Conservation (phyloP, 2,329 filamentous ascomycete species). For the Xylariaceae sp. region DNA sequence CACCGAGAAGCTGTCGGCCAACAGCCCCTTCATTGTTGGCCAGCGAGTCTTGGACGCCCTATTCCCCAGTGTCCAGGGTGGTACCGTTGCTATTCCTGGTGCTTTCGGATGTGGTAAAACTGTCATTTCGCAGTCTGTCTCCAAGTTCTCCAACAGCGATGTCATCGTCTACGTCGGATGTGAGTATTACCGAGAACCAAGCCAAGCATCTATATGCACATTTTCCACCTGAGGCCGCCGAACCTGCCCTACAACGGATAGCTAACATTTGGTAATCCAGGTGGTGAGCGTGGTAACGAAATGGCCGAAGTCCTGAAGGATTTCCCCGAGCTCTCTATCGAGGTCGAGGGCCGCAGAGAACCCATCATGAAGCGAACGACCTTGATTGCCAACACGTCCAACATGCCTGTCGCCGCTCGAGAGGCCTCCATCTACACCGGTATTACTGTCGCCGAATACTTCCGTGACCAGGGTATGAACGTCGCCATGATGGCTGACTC, state of each 20-base stretch:
- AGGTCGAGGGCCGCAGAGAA: constrained; percentile 89
- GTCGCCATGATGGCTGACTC: constrained; percentile 99
- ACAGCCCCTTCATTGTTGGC: constrained; percentile 89
- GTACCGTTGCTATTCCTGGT: constrained; percentile 95
- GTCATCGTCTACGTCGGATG: constrained; percentile 96
- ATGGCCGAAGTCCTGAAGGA: constrained; percentile 99
- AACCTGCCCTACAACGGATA: not conserved
- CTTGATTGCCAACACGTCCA: constrained; percentile 97
- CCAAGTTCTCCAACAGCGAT: constrained; percentile 99
- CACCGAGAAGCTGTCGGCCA: constrained; percentile 84
- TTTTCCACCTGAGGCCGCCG: not conserved
- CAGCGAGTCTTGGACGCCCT: constrained; percentile 94
- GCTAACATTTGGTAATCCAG: constrained; percentile 7
- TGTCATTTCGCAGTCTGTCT: constrained; percentile 96
- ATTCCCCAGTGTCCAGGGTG: constrained; percentile 93
- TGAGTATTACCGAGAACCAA: constrained; percentile 21
- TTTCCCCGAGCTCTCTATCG: constrained; percentile 95
- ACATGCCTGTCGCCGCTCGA: constrained; percentile 98
- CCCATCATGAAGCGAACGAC: constrained; percentile 99
- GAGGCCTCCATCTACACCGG: constrained; percentile 98
- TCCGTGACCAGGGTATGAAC: constrained; percentile 92
- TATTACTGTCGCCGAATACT: constrained; percentile 93
- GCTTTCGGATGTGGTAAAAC: constrained; percentile 99
- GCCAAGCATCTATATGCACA: not conserved
- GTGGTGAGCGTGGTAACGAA: constrained; percentile 91